Evolutionary conservation across 257 asterid species (phyloP).

Genomic region (Penstemon newberryi): DNA sequence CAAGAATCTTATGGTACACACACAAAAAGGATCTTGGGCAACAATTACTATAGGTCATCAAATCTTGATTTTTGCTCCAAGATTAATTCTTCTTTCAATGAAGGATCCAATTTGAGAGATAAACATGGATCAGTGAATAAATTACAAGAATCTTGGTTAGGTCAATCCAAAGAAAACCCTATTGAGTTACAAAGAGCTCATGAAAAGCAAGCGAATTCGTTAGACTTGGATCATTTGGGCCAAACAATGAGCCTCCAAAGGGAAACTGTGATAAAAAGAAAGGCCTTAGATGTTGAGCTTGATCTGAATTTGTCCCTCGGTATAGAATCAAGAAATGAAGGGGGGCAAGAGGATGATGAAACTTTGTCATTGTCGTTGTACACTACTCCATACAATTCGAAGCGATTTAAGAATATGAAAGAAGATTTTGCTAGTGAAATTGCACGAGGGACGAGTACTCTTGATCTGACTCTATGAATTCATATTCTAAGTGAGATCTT

Average conservation of each 20-base stretch:
- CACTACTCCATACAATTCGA: constrained; percentile 32
- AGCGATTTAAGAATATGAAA: constrained; percentile 37
- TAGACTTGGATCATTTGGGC: constrained; percentile 1
- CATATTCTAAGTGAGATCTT: constrained; percentile 77
- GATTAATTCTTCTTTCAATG: constrained; percentile 24
- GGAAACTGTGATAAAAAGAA: constrained; percentile 41
- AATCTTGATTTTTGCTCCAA: constrained; percentile 23
- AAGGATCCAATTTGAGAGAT: constrained; percentile 22
- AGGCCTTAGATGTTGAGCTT: constrained; percentile 35
- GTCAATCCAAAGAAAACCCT: constrained; percentile 41
- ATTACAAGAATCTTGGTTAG: constrained; percentile 25
- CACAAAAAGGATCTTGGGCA: constrained; percentile 33
- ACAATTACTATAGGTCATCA: constrained; percentile 32
- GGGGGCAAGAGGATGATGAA: constrained; percentile 36
- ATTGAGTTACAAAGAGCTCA: constrained; percentile 26
- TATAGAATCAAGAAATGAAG: constrained; percentile 30
- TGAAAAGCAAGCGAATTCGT: constrained; percentile 13
- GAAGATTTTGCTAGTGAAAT: constrained; percentile 27
- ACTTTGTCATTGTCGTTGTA: constrained; percentile 47
- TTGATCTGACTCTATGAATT: constrained; percentile 97
- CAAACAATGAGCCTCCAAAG: too few species aligned
- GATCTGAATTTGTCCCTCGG: constrained; percentile 63
- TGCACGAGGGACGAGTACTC: constrained; percentile 73
- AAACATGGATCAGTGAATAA: constrained; percentile 28
- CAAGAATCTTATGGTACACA: constrained; percentile 34